Conservation (phyloP, 148 eudicot species). For the Vaccinium corymbosum region DNA sequence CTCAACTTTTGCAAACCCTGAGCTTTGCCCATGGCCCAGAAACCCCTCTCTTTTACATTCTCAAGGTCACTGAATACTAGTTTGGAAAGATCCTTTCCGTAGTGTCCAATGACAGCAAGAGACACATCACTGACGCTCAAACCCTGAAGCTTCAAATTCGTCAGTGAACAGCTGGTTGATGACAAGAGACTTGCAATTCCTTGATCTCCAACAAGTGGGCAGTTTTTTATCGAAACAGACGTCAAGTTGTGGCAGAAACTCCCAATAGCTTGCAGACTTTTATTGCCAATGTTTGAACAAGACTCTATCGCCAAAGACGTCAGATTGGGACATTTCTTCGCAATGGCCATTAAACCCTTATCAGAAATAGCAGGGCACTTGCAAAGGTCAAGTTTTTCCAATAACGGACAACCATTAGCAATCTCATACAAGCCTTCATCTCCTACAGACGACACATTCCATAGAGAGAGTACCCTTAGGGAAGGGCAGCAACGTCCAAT, state of each 20-base stretch:
- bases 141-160: slow-evolving; percentile 63
- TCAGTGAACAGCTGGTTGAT: slow-evolving; percentile 35
- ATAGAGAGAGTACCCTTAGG: slow-evolving; percentile 55
- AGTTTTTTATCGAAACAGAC: slow-evolving; percentile 54
- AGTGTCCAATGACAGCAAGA: slow-evolving; percentile 80
- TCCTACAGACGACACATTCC: slow-evolving; percentile 62
- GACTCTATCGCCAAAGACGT: slow-evolving; percentile 47
- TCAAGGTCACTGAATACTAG: slow-evolving; percentile 52
- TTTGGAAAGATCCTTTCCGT: slow-evolving; percentile 56
- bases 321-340: slow-evolving; percentile 57
- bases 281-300: slow-evolving; percentile 58
- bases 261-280: slow-evolving; percentile 62
- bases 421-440: slow-evolving; percentile 80
- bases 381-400: slow-evolving; percentile 69
- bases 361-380: slow-evolving; percentile 63
- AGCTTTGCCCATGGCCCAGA: slow-evolving; percentile 90
- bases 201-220: slow-evolving; percentile 77
- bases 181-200: slow-evolving; percentile 65
- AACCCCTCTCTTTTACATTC: slow-evolving; percentile 78
- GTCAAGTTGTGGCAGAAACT: slow-evolving; percentile 48
- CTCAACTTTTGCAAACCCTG: slow-evolving; percentile 65
- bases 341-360: slow-evolving; percentile 61
- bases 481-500: slow-evolving; percentile 79
- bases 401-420: slow-evolving; percentile 55
- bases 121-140: slow-evolving; percentile 68